These are phyloP conservation scores for Ploettnerulaceae sp. DNA, from an alignment of 2,329 filamentous ascomycete genomes.

Conservation along the genomic window DNA sequence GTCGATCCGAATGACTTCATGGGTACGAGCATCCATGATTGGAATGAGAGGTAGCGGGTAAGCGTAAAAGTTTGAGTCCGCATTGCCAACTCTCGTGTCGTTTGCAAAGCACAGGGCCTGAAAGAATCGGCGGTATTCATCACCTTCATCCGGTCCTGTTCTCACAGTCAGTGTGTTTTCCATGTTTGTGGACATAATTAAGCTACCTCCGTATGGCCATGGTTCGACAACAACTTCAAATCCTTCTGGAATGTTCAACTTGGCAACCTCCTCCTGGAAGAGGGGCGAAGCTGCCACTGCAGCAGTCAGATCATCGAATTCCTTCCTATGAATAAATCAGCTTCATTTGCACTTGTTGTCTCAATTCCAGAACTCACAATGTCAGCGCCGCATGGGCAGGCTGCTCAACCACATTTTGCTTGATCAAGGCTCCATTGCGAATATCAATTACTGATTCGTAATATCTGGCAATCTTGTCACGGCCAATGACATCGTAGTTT, in stretches of 20 bases:
- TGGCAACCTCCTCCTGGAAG: constrained; percentile 46
- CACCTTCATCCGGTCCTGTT: constrained; percentile 32
- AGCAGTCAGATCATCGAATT: constrained; percentile 21
- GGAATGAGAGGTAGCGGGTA: constrained; percentile 26
- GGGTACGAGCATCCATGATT: constrained; percentile 23
- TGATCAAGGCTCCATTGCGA: constrained; percentile 37
- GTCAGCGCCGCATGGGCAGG: constrained; percentile 43
- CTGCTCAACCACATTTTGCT: constrained; percentile 43
- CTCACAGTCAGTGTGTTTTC: no score
- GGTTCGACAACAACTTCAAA: constrained; percentile 50
- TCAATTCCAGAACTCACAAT: no score
- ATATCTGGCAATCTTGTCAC: constrained; percentile 47
- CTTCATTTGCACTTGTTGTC: no score
- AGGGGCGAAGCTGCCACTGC: constrained; percentile 39
- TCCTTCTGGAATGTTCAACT: constrained; percentile 49
- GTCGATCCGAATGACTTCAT: constrained; percentile 22
- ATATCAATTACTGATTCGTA: constrained; percentile 50
- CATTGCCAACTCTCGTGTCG: constrained; percentile 33
- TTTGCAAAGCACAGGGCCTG: constrained; percentile 51
- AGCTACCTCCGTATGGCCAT: background rate
- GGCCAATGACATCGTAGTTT: constrained; percentile 52
- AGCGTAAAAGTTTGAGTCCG: constrained; percentile 27
- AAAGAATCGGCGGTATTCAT: constrained; percentile 48
- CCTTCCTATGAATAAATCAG: constrained; percentile 37
- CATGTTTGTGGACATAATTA: no score